Percentiles rank a stretch among this genome's conserved stretches.
phyloP scores from a whole-genome alignment of 2,329 filamentous ascomycete species.

The Epichloe bromicola region DNA sequence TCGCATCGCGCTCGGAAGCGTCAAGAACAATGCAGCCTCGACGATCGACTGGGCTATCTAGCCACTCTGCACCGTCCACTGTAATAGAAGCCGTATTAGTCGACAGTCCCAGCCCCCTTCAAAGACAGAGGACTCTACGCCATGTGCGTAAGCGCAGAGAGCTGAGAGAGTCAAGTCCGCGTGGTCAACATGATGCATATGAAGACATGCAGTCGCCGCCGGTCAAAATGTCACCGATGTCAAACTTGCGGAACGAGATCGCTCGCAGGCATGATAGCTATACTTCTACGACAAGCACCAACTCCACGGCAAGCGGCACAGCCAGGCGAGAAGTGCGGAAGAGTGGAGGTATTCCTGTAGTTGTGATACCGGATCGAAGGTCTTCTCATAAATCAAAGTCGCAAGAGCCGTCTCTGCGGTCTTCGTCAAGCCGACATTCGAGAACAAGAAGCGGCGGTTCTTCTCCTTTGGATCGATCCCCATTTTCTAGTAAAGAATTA shows the following conservation, averaged over 20 bases:
- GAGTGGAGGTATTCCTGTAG: slow-evolving; percentile 47
- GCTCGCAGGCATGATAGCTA: slow-evolving; percentile 30
- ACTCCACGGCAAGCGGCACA: slow-evolving; percentile 38
- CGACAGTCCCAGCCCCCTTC: slow-evolving; percentile 27
- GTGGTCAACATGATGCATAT: slow-evolving; percentile 6
- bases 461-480: slow-evolving; percentile 28
- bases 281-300: slow-evolving; percentile 33
- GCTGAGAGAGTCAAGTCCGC: slow-evolving; percentile 31
- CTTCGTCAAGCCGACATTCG: slow-evolving; percentile 45
- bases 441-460: slow-evolving; percentile 40
- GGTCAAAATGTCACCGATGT: slow-evolving; percentile 16
- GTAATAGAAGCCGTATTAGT: slow-evolving; percentile 46
- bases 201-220: slow-evolving; percentile 7
- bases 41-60: slow-evolving; percentile 41
- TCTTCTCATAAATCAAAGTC: slow-evolving; percentile 41
- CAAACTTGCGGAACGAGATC: slow-evolving; percentile 15
- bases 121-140: slow-evolving; percentile 41
- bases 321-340: slow-evolving; percentile 47
- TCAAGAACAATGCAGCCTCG: slow-evolving; percentile 30
- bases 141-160: slow-evolving; percentile 45
- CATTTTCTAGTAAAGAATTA: slow-evolving; percentile 28
- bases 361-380: slow-evolving; percentile 45
- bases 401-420: slow-evolving; percentile 43
- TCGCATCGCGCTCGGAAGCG: slow-evolving; percentile 25
- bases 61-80: slow-evolving; percentile 40